Percentiles rank a stretch among this genome's conserved stretches.
These are phyloP conservation scores for Zygoascus hellenicus DNA, from an alignment of 1,139 yeast species.

Conservation along the genomic window DNA sequence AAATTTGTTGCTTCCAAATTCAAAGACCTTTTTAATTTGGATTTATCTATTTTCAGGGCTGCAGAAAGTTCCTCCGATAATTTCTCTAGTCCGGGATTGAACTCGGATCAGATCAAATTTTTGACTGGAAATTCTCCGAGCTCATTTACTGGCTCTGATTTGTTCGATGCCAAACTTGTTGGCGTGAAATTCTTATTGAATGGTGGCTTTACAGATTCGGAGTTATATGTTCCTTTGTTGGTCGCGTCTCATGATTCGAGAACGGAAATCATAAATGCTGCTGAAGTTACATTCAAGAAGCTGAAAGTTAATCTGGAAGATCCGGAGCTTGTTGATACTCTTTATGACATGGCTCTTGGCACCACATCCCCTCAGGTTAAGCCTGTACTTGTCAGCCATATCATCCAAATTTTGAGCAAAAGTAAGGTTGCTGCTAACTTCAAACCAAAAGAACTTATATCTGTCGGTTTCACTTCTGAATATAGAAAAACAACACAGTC, in stretches of 20 bases:
- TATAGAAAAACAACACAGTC: slow-evolving; percentile 43
- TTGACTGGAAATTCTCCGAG: slow-evolving; percentile 67
- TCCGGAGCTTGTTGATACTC: slow-evolving; percentile 37
- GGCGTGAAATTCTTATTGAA: slow-evolving; percentile 36
- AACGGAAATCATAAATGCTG: slow-evolving; percentile 47
- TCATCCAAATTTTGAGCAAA: slow-evolving; percentile 47
- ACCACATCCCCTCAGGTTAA: slow-evolving; percentile 47
- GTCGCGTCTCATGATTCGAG: slow-evolving; percentile 60
- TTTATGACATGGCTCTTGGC: slow-evolving; percentile 38
- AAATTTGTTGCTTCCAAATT: slow-evolving; percentile 43
- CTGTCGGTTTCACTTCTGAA: slow-evolving; percentile 54
- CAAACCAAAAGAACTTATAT: slow-evolving; percentile 36
- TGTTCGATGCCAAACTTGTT: slow-evolving; percentile 45
- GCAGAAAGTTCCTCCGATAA: not conserved
- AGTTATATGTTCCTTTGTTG: slow-evolving; percentile 39
- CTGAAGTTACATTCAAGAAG: slow-evolving; percentile 49
- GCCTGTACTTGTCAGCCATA: slow-evolving; percentile 51
- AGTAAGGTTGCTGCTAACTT: slow-evolving; percentile 46
- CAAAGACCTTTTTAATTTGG: slow-evolving; percentile 44
- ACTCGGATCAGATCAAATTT: slow-evolving; percentile 49
- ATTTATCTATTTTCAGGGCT: slow-evolving; percentile 9
- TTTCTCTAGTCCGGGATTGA: slow-evolving; percentile 54
- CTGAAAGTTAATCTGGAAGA: slow-evolving; percentile 50
- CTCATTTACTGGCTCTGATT: slow-evolving; percentile 45
- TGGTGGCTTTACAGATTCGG: slow-evolving; percentile 39